Percentiles rank a stretch among this genome's conserved stretches.
These are phyloP conservation scores for Clarireedia homoeocarpa DNA, from an alignment of 2,329 filamentous ascomycete species.

Conservation along the genomic window DNA sequence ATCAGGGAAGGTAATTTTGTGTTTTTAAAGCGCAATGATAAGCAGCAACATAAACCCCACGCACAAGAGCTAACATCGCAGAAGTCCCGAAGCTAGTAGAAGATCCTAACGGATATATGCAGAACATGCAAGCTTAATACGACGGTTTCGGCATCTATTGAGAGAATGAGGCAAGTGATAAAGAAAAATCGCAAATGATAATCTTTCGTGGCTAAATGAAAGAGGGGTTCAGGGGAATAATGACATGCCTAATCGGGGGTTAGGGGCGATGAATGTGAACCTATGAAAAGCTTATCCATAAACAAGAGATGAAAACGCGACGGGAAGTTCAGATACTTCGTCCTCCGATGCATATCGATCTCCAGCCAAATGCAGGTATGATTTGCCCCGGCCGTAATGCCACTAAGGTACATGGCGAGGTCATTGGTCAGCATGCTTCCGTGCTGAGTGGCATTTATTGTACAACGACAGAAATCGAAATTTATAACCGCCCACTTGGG, in stretches of 20 bases:
- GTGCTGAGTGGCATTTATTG: too few species aligned
- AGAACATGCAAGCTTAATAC: not conserved
- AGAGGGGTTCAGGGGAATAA: not conserved
- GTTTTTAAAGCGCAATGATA: not conserved
- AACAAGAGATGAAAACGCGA: too few species aligned
- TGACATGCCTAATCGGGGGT: slow-evolving; percentile 1
- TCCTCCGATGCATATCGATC: too few species aligned
- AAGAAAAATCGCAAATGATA: not conserved
- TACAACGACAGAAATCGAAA: too few species aligned
- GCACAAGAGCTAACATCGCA: not conserved
- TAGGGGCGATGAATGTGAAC: not conserved
- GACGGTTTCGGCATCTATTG: not conserved
- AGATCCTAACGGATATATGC: not conserved
- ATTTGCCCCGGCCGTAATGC: too few species aligned
- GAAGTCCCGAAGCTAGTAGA: slow-evolving; percentile 3
- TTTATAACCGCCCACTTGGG: too few species aligned
- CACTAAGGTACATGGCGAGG: too few species aligned
- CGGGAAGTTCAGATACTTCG: too few species aligned
- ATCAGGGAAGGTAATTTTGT: slow-evolving; percentile 3
- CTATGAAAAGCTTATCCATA: too few species aligned
- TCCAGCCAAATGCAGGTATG: too few species aligned
- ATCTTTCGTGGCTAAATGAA: not conserved
- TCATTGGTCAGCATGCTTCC: too few species aligned
- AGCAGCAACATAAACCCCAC: not conserved
- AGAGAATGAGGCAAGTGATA: slow-evolving; percentile 1